Base-by-base conservation (phyloP, 1,284 basidiomycete genomes). In the Ceratobasidium sp. region DNA sequence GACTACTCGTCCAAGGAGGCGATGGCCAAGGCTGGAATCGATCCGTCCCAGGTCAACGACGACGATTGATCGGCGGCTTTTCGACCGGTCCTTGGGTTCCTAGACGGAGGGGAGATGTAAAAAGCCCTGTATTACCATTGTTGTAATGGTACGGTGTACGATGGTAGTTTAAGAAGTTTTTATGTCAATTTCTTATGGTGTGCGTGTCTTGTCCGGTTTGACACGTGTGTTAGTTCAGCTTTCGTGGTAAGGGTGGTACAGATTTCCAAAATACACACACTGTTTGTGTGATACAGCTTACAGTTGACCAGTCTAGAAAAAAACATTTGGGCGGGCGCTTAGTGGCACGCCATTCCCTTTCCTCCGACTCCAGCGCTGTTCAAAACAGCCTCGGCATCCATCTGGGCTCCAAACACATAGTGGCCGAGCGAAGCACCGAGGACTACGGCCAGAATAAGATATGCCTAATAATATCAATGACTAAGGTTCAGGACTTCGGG, bases 401-500 rank as follows among this genome's bases (percentile, higher is more conserved):
- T 88, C 44, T 86, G 85, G 0, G 85, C 83, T 22, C 88, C 87
- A 80, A 93, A 93, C 64, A 92, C 82, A 82, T 89, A 95, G 82
- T 95, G 92, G 0, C 93, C 93, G 25, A 92, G 80, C 0, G 86
- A 87, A 19, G 92, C 93, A 15, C 93, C 93, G 0, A 90, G 78
- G 29, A 94, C 90, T 54, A 91, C 90, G 1, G 93, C 89, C 49
- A 89, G 82, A 80, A 95, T 92, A 49, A 95, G 88, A 80, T 95
- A 95, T 44, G 90, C 93, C 93, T 95, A 79, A 7, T 8, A 25
- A 59, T n/a, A n/a, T n/a, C 17, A 29, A 59, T 34, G 56, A 59
- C 34, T 32, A 29, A 59, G 56, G 34, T 34, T 19, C 56, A n/a
- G 22, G 34, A 59, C 56, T 34, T 32, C 34, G 32, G 2, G 25